Base-by-base conservation (phyloP, 768 basidiomycete genomes). In the Mycena rosella region DNA sequence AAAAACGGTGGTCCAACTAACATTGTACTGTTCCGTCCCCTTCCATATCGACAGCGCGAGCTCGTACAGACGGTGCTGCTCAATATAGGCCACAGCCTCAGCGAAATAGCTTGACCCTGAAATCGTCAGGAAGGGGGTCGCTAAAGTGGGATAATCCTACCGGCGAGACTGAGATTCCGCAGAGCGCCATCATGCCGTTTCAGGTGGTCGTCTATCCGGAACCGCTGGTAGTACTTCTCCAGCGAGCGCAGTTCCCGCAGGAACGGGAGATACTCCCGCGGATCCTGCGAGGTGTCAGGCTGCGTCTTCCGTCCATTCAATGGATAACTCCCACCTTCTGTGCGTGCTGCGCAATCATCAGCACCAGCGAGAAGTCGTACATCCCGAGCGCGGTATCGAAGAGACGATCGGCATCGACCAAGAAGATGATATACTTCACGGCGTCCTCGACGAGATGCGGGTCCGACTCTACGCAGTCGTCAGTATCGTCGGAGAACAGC, bases 391-490 rank as follows among this genome's bases (percentile, higher is more conserved):
- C 98, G 14, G 94, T 93, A 77, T 99, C 91, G 80, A 97, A 99
- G 5, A 99, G 85, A 49, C 85, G 85, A 73, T 99, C 89, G 0
- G 96, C 96, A 72, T 99, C 95, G 22, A 96, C 95, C 34, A 99
- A 87, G 85, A 99, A 99, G 77, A 99, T 98, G 77, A 99, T 92
- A 75, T 99, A 99, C 76, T 96, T 98, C 74, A 99, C 93, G 8
- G 98, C 98, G 65, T 98, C 96, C 75, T 99, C 96, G 17, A 98
- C 94, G 3, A 96, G 78, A 29, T 88, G 85, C 0, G 93, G 88
- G 68, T 94, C 86, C 11, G 83, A 80, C 30, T 86, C 76, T 91
- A 63, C 42, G 34, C 44, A 30, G 10, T 49, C 38, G 29, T 48
- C 40, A 67, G 45, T 8, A 57, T 55, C 82, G 44, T 22, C 32